phyloP scores from a whole-genome alignment of 2,329 filamentous ascomycete genomes.

The Nothopassalora personata region DNA sequence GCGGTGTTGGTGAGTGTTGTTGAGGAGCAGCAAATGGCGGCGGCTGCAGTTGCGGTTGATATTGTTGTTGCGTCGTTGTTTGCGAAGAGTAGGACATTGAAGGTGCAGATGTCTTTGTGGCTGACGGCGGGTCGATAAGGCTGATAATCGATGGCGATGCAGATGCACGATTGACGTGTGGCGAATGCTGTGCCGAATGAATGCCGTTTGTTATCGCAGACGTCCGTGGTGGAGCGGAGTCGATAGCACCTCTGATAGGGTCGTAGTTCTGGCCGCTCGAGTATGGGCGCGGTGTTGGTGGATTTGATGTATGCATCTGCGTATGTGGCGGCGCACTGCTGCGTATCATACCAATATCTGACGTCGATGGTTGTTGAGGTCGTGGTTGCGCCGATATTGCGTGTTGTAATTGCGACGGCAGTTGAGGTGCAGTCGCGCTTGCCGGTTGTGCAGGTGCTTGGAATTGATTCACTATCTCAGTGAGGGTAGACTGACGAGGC shows the following conservation, averaged over 20 bases:
- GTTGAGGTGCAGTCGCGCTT: conserved; percentile 13
- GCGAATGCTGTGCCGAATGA: conserved; percentile 36
- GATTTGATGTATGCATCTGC: conserved; percentile 36
- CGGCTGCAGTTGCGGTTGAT: conserved; percentile 9
- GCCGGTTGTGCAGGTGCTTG: conserved; percentile 20
- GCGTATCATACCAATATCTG: conserved; percentile 12
- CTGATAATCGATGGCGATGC: conserved; percentile 89
- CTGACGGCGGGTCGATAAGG: conserved; percentile 66
- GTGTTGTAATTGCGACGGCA: conserved; percentile 11
- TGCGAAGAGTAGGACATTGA: conserved; percentile 25
- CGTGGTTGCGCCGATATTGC: conserved; percentile 23
- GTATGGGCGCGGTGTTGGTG: conserved; percentile 39
- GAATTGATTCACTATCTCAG: conserved; percentile 35
- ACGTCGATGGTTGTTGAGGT: conserved; percentile 15
- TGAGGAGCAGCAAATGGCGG: conserved; percentile 17
- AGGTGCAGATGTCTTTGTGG: conserved; percentile 33
- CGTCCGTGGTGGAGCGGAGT: conserved; percentile 22
- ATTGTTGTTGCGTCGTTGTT: conserved; percentile 18
- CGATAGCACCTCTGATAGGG: conserved; percentile 68
- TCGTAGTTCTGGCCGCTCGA: conserved; percentile 82
- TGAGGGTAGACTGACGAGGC: conserved; percentile 38
- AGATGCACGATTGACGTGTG: conserved; percentile 63
- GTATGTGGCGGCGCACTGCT: conserved; percentile 37
- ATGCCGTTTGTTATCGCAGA: conserved; percentile 19
- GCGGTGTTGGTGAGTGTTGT: conserved; percentile 20